Percentiles rank a stretch among this genome's conserved stretches.
Evolutionary conservation across 306 rosid genomes (phyloP).

Genomic region (Echinosophora koreensis): DNA sequence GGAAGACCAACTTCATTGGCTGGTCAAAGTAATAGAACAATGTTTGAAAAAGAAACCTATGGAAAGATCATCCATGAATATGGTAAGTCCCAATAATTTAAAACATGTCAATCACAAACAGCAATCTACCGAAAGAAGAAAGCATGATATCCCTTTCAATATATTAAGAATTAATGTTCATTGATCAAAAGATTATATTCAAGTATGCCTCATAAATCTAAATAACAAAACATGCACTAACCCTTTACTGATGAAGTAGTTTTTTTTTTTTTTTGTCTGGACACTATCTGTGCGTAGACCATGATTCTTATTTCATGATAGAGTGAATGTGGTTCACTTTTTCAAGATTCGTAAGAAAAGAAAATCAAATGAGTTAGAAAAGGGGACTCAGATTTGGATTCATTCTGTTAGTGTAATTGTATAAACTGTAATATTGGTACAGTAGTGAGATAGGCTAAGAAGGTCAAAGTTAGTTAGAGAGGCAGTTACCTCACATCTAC

Average conservation of each 20-base stretch:
- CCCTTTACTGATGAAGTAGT: neutral
- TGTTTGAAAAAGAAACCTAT: constrained; percentile 62
- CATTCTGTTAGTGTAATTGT: neutral
- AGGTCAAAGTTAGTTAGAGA: too few relatives aligned
- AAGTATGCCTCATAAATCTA: neutral
- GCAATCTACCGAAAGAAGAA: constrained; percentile 8
- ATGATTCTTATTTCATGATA: constrained; percentile 8
- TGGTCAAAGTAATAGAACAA: constrained; percentile 45
- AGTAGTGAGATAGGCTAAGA: too few relatives aligned
- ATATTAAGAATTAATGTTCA: neutral
- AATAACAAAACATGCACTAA: neutral
- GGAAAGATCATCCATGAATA: constrained; percentile 54
- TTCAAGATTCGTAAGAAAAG: neutral
- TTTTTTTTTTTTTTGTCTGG: neutral
- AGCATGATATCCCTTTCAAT: neutral
- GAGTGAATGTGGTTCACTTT: neutral
- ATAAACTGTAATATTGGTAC: too few relatives aligned
- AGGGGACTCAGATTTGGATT: neutral
- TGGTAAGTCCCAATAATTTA: constrained; percentile 48
- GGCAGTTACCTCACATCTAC: too few relatives aligned
- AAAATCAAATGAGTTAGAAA: neutral
- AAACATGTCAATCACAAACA: constrained; percentile 1
- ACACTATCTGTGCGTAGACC: neutral
- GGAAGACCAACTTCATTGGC: constrained; percentile 52
- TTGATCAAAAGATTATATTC: constrained; percentile 2